Evolutionary conservation across 1,139 yeast genomes (phyloP).

Genomic region (Saccharomyces hybrid): DNA sequence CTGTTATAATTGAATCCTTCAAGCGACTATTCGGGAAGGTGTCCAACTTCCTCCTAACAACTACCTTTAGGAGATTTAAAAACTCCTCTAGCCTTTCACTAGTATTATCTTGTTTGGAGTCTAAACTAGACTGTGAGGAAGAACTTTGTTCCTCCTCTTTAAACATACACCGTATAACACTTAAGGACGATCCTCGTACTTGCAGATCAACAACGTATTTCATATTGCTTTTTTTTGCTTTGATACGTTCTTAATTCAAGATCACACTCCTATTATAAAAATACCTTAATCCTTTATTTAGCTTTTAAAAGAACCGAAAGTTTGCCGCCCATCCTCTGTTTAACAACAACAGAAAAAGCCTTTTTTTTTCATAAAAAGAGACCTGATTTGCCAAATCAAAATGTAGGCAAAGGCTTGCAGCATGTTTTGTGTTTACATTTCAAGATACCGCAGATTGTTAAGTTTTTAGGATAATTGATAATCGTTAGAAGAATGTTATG

Average conservation of each 20-base stretch:
- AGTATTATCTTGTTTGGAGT: background rate
- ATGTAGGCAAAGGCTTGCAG: background rate
- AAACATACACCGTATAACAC: background rate
- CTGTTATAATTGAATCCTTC: background rate
- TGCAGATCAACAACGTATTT: background rate
- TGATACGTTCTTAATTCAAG: background rate
- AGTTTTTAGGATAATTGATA: background rate
- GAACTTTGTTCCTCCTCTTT: background rate
- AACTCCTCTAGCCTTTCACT: background rate
- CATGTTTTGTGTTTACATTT: background rate
- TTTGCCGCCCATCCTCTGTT: background rate
- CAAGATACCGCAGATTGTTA: background rate
- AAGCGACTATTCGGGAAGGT: background rate
- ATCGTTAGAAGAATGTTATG: background rate
- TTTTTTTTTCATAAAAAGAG: background rate
- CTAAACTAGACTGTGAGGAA: background rate
- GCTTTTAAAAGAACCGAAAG: background rate
- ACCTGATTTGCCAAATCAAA: background rate
- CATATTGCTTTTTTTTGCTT: background rate
- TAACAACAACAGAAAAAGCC: background rate
- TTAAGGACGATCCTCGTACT: background rate
- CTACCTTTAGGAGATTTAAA: background rate
- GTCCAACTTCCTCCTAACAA: background rate
- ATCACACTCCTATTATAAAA: background rate
- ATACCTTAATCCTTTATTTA: background rate